Evolutionary conservation across 176 grass and related monocot species (phyloP).

Genomic region (Bothriochloa decipiens): DNA sequence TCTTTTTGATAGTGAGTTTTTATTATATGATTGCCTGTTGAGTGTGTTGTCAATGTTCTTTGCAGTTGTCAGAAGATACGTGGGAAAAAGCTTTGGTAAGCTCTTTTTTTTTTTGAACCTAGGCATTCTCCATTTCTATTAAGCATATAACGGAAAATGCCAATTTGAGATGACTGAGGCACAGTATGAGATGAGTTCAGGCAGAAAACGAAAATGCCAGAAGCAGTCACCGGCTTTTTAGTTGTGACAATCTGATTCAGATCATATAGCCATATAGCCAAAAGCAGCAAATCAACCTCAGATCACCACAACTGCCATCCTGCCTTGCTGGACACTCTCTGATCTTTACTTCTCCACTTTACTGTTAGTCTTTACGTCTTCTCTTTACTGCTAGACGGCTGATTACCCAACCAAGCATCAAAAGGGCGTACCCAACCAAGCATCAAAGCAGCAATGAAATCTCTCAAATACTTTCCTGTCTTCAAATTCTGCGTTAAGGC

Average conservation of each 20-base stretch:
- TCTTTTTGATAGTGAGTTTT: slow-evolving; percentile 20
- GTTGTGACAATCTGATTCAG: neutral
- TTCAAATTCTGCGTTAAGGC: neutral
- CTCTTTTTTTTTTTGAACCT: slow-evolving; percentile 25
- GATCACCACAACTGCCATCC: neutral
- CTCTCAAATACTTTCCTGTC: neutral
- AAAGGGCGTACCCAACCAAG: neutral
- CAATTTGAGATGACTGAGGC: neutral
- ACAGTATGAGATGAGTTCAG: neutral
- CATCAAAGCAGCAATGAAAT: neutral
- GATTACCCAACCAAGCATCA: neutral
- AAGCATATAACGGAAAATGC: neutral
- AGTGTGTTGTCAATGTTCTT: slow-evolving; percentile 35
- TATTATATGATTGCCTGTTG: slow-evolving; percentile 37
- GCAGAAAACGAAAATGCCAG: neutral
- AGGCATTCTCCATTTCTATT: neutral
- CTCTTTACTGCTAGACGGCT: too few relatives aligned
- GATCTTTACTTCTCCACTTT: neutral
- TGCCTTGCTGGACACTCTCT: neutral
- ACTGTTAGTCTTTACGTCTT: neutral
- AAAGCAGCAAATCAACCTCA: neutral
- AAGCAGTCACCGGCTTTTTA: neutral
- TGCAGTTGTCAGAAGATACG: slow-evolving; percentile 76
- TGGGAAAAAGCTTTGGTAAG: slow-evolving; percentile 91
- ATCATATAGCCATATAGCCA: neutral